Base-by-base conservation (phyloP, 129 eudicot species). In the Pittosporum tobira region DNA sequence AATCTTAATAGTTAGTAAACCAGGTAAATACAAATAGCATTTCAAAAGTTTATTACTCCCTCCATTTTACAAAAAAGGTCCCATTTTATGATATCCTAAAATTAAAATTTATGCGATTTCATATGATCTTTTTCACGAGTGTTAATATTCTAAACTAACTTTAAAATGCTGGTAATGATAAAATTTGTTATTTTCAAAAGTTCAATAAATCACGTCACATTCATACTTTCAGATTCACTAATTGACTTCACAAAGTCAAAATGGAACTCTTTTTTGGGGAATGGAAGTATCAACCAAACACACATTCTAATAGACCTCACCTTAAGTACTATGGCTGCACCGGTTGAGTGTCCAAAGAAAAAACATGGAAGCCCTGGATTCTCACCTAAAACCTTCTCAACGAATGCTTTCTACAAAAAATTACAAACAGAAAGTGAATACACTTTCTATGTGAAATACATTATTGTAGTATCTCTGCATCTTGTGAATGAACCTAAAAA, bases 311-410 rank as follows among this genome's bases (percentile, higher is more conserved):
- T 28, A 34, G 11, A 62, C 23, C 58, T 61, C 66, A 89, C 97
- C 93, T 85, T 89, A 31, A 90, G 89, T 46, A 82, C 27, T 43
- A 90, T 82, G 67, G 95, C 94, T 68, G 80, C 97, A 36, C 97
- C 94, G 4, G 95, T 90, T 1, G 95, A 90, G 64, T 90, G 97
- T 50, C 95, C 97, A 64, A 90, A 90, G 75, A 94, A 90, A 75
- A 85, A 90, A 66, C 88, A 85, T 1, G 94, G 94, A 51, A 85
- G 82, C 19, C 74, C 84, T 0, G 89, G 69, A 63, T 80, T 90
- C 65, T 85, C 94, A 53, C 87, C 81, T 64, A 83, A 29, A 47
- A 85, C 80, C 27, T 80, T 80, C 59, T 23, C 59, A 26, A 90
- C 67, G 65, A 85, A 83, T 25, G 75, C 67, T 80, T 83, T 90